A percentile compares a stretch with the other conserved stretches of the same genome.
phyloP scores from a whole-genome alignment of 2,329 filamentous ascomycete species.

The Cordyceps militaris region DNA sequence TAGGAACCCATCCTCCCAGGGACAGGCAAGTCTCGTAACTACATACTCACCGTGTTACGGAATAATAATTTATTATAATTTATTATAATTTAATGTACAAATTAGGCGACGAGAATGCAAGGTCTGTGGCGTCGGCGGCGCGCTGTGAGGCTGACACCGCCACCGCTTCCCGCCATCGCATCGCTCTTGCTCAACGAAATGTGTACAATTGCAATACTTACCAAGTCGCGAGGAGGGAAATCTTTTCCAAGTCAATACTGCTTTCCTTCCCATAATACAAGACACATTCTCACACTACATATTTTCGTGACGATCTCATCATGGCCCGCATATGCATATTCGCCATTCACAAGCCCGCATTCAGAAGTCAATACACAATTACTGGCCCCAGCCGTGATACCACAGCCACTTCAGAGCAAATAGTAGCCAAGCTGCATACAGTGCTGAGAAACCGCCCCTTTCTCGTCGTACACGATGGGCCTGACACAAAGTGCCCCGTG shows the following conservation, averaged over 20 bases:
- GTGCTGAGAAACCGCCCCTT: slow-evolving; percentile 1
- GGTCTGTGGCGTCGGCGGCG: slow-evolving; percentile 2
- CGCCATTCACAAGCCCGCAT: slow-evolving; percentile 1
- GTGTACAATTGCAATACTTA: too few relatives aligned
- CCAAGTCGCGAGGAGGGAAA: too few relatives aligned
- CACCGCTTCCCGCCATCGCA: too few relatives aligned
- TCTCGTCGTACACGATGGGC: slow-evolving; percentile 2
- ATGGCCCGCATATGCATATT: slow-evolving; percentile 8
- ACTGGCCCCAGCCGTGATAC: background rate
- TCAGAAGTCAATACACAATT: slow-evolving; percentile 4
- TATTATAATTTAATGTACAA: background rate
- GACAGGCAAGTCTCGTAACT: too few relatives aligned
- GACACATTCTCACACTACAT: too few relatives aligned
- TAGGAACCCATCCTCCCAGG: too few relatives aligned
- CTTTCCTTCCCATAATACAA: too few relatives aligned
- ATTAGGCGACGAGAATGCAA: slow-evolving; percentile 1
- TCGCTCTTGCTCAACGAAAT: too few relatives aligned
- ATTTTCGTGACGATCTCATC: background rate
- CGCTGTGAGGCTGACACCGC: background rate
- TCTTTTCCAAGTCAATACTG: too few relatives aligned
- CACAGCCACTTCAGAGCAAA: background rate
- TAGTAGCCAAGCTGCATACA: background rate
- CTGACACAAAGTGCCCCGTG: background rate
- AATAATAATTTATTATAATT: too few relatives aligned
- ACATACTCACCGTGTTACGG: slow-evolving; percentile 3